phyloP scores from a whole-genome alignment of 2,329 filamentous ascomycete genomes.

The Xylaria sp. region DNA sequence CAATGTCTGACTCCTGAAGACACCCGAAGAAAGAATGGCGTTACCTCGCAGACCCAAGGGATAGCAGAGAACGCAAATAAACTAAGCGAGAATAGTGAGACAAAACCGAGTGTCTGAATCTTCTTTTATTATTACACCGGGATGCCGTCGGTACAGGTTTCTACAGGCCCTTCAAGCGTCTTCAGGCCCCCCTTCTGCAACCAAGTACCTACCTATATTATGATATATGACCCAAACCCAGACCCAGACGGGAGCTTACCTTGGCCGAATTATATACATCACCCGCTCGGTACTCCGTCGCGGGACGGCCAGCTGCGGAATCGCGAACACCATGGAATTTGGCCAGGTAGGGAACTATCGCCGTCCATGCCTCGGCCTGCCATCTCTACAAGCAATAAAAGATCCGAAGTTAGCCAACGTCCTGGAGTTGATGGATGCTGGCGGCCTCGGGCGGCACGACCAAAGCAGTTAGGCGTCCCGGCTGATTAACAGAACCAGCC shows the following conservation, averaged over 20 bases:
- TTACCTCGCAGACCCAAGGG: not conserved
- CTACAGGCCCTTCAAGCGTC: not conserved
- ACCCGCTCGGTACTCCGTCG: conserved; percentile 21
- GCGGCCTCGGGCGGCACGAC: conserved; percentile 41
- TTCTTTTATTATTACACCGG: conserved; percentile 8
- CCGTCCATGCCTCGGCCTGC: conserved; percentile 47
- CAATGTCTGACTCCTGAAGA: not conserved
- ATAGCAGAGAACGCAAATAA: conserved; percentile 10
- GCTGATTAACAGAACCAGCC: conserved; percentile 36
- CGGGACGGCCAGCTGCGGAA: conserved; percentile 14
- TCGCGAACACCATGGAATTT: conserved; percentile 24
- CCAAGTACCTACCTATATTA: conserved; percentile 9
- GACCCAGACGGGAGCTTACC: conserved; percentile 5
- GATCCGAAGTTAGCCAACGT: conserved; percentile 43
- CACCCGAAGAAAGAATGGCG: not conserved
- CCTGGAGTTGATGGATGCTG: conserved; percentile 41
- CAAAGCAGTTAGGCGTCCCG: conserved; percentile 41
- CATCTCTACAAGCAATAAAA: conserved; percentile 44
- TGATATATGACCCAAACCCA: not conserved
- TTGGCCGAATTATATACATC: conserved; percentile 19
- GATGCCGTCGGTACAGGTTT: not conserved
- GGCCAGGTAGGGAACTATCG: conserved; percentile 46
- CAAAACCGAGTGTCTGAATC: conserved; percentile 7
- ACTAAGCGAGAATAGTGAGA: conserved; percentile 1
- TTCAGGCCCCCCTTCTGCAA: not conserved